These are phyloP conservation scores for Podospora sp. DNA, from an alignment of 495 filamentous ascomycete genomes.

Conservation along the genomic window DNA sequence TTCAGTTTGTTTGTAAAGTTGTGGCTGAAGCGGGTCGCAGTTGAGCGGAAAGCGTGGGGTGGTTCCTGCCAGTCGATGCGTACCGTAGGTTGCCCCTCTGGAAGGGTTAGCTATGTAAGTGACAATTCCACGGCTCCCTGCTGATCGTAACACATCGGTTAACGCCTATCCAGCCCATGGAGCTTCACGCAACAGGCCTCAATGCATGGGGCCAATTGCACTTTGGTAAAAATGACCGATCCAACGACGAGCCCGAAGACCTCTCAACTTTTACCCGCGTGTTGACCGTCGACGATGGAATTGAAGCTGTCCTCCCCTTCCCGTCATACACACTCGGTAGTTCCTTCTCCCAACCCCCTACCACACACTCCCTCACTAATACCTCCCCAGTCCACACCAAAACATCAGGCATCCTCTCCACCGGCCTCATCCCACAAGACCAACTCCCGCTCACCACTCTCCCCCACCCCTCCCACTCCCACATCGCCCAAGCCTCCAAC, in stretches of 20 bases:
- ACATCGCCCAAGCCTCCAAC: constrained; percentile 34
- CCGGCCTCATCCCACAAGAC: constrained; percentile 23
- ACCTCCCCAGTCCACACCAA: constrained; percentile 16
- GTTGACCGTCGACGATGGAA: constrained; percentile 34
- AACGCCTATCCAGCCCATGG: constrained; percentile 32
- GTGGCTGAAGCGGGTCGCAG: not conserved
- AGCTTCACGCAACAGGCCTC: constrained; percentile 54
- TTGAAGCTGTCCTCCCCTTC: constrained; percentile 32
- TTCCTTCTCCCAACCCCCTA: not conserved
- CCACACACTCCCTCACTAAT: not conserved
- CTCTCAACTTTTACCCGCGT: constrained; percentile 41
- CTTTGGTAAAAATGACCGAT: constrained; percentile 27
- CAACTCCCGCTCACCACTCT: constrained; percentile 19
- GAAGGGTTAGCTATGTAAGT: no score
- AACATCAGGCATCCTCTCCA: constrained; percentile 8
- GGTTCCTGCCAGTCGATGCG: not conserved
- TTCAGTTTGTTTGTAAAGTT: not conserved
- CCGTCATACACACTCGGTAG: constrained; percentile 46
- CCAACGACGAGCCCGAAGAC: constrained; percentile 41
- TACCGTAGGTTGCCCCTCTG: no score
- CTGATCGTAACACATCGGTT: not conserved
- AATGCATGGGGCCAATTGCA: constrained; percentile 55
- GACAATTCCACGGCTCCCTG: no score
- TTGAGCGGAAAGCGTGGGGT: not conserved
- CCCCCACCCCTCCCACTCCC: constrained; percentile 3